A percentile compares a stretch with the other conserved stretches of the same genome.
These are phyloP conservation scores for Canavalia gladiata DNA, from an alignment of 306 rosid species.

Conservation along the genomic window DNA sequence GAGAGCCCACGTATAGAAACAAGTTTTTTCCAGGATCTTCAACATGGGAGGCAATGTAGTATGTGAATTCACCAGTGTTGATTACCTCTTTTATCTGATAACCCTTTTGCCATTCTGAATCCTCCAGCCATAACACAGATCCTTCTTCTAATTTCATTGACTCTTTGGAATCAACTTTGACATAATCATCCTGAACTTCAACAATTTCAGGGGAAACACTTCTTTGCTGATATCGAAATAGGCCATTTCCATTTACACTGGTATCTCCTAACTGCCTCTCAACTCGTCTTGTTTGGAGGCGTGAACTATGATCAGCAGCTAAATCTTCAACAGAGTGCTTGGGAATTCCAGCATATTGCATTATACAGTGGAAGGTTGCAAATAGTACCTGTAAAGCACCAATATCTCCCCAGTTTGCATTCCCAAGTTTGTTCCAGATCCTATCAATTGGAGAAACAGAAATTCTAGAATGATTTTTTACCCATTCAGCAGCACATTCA, in stretches of 20 bases:
- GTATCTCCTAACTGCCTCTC: constrained; percentile 87
- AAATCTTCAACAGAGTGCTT: constrained; percentile 90
- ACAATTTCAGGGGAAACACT: constrained; percentile 91
- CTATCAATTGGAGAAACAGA: constrained; percentile 90
- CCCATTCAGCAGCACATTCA: constrained; percentile 96
- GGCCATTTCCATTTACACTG: constrained; percentile 76
- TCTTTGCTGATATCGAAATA: constrained; percentile 72
- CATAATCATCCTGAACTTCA: constrained; percentile 86
- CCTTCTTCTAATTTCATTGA: constrained; percentile 86
- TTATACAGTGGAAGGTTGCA: constrained; percentile 89
- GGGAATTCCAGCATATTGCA: constrained; percentile 88
- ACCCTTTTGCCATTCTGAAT: constrained; percentile 85
- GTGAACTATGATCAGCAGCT: constrained; percentile 97
- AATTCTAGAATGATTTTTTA: constrained; percentile 77
- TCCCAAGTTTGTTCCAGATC: constrained; percentile 97
- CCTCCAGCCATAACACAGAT: constrained; percentile 87
- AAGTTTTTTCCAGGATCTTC: constrained; percentile 83
- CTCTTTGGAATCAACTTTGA: constrained; percentile 71
- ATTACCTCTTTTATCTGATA: constrained; percentile 79
- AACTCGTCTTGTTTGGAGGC: constrained; percentile 87
- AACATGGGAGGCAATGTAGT: constrained; percentile 77
- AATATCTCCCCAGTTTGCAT: constrained; percentile 96
- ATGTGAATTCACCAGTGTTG: constrained; percentile 63
- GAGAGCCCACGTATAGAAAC: constrained; percentile 88
- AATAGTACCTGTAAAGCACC: constrained; percentile 88